A percentile compares a stretch with the other conserved stretches of the same genome.
phyloP scores from a whole-genome alignment of 306 rosid species.

The Acacia acuminata region DNA sequence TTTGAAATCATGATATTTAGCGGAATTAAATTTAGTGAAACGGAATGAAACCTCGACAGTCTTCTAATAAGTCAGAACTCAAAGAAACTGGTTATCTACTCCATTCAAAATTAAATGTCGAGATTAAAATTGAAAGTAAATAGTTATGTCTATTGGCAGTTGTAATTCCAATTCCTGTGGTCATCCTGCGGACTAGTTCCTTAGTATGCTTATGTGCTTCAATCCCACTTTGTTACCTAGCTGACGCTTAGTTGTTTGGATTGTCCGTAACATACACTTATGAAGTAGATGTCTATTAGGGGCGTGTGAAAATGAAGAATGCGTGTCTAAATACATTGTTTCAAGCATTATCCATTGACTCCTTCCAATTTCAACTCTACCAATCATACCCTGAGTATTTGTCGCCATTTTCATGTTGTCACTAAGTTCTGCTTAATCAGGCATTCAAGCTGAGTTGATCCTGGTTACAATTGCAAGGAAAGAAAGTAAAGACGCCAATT shows the following conservation, averaged over 20 bases:
- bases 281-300: background rate
- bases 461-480: constrained; percentile 81
- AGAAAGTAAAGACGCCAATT: constrained; percentile 38
- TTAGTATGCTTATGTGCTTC: background rate
- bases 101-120: background rate
- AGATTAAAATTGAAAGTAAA: background rate
- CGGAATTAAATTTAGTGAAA: background rate
- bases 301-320: background rate
- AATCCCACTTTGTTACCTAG: background rate
- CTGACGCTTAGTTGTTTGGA: background rate
- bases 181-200: background rate
- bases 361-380: background rate
- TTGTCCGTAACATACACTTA: background rate
- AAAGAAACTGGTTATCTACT: background rate
- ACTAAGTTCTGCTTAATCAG: constrained; percentile 31
- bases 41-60: background rate
- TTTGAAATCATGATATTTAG: background rate
- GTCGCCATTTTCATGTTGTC: constrained; percentile 3
- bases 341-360: background rate
- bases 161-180: background rate
- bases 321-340: constrained; percentile 4
- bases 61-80: background rate
- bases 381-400: background rate
- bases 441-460: constrained; percentile 85
- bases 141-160: background rate